Evolutionary conservation across 2,329 filamentous ascomycete genomes (phyloP), one percentile per base, ranked within the genome.

Genomic region (Phaeosphaeria sp.): DNA sequence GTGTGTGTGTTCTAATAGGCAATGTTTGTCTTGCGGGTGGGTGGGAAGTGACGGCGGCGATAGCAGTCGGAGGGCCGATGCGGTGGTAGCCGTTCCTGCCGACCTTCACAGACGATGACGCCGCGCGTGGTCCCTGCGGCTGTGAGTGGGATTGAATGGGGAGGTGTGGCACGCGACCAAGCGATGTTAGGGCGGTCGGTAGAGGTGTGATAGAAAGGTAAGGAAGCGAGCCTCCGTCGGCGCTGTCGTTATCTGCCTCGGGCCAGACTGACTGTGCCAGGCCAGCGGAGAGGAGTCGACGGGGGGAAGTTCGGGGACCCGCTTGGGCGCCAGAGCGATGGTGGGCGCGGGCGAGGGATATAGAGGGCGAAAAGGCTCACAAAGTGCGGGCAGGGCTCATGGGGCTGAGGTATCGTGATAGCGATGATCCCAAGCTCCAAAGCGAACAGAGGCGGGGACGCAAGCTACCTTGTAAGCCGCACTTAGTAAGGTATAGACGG

Each of bases 221-320:
- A 80, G 78, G 64, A 79, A 79, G 66, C 74, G 73, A 63, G 77
- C 77, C 69, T 81, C 75, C 71, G 77, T 78, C 65, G 78, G 76
- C 60, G 75, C 72, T 63, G 74, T 74, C 58, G 70, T 70, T 64
- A 72, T 73, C 66, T 71, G 68, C 66, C 69, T 69, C 54, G 68
- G 64, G 52, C 72, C 72, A 64, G 67, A 64, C 65, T 67, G 65
- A 60, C 53, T 46, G 57, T 63, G 60, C 64, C 67, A 68, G 68
- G 64, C 58, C 63, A 62, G 58, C 60, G 68, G 67, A 64, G 60
- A 63, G 67, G 69, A 65, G 67, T 69, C 69, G 72, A 72, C 72
- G 69, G 66, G 67, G 64, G 73, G 70, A 62, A 66, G 64, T 62
- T 73, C 65, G 66, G 60, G 56, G 63, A 69, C 60, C 67, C 67